Evolutionary conservation across 495 filamentous ascomycete species (phyloP).

Genomic region (Penicillium nucicola): DNA sequence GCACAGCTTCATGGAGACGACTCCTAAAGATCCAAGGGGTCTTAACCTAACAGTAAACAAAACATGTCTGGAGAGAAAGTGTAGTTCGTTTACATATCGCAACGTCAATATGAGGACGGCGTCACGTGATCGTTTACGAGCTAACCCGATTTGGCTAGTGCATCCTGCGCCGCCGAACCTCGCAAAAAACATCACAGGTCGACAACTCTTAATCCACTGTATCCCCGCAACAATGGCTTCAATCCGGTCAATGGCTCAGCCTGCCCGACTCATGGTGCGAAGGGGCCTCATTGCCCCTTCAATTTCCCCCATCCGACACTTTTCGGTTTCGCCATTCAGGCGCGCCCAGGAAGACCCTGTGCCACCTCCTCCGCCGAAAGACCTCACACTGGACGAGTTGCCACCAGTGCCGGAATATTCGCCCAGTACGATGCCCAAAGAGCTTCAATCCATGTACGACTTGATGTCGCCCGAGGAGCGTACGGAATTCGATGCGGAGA

Average conservation of each 20-base stretch:
- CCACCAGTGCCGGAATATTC: constrained; percentile 38
- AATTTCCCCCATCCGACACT: constrained; percentile 32
- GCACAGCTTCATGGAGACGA: constrained; percentile 44
- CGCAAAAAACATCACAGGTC: constrained; percentile 18
- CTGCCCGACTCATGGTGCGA: constrained; percentile 28
- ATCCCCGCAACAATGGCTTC: constrained; percentile 37
- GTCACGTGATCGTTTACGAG: constrained; percentile 1
- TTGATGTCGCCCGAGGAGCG: constrained; percentile 47
- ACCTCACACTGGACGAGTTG: constrained; percentile 31
- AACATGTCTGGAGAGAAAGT: neutral
- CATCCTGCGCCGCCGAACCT: constrained; percentile 7
- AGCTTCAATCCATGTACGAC: constrained; percentile 47
- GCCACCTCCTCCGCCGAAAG: constrained; percentile 28
- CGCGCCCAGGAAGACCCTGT: constrained; percentile 38
- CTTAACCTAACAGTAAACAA: neutral
- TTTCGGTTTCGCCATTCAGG: constrained; percentile 37
- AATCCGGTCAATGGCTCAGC: constrained; percentile 37
- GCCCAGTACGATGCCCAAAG: constrained; percentile 33
- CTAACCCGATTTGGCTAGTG: constrained; percentile 11
- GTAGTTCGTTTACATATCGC: neutral
- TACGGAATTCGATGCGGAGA: constrained; percentile 39
- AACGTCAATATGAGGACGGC: neutral
- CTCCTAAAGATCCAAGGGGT: neutral
- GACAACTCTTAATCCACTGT: constrained; percentile 4
- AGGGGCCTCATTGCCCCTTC: constrained; percentile 25